Conservation (phyloP, 495 filamentous ascomycete genomes). For the Penicillium canescens region DNA sequence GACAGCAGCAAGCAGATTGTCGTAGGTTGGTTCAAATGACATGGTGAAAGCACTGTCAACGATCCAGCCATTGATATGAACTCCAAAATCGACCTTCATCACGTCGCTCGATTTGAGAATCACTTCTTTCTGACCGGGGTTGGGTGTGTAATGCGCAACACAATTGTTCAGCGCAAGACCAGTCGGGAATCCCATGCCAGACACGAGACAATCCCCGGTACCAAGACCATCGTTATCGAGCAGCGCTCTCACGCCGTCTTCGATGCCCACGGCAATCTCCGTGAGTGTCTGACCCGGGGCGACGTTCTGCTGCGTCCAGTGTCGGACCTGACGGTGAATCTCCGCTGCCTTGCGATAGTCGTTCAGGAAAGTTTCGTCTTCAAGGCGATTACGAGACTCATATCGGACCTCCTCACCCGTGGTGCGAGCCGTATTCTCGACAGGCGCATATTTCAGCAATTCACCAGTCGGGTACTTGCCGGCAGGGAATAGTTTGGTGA, state of each 20-base stretch:
- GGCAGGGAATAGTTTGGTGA: constrained; percentile 51
- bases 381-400: constrained; percentile 41
- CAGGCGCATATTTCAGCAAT: constrained; percentile 43
- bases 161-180: constrained; percentile 61
- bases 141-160: constrained; percentile 64
- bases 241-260: constrained; percentile 59
- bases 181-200: constrained; percentile 64
- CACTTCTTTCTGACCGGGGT: constrained; percentile 59
- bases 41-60: constrained; percentile 67
- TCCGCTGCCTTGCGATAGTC: constrained; percentile 64
- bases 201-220: constrained; percentile 56
- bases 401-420: constrained; percentile 61
- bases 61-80: constrained; percentile 65
- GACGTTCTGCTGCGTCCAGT: constrained; percentile 56
- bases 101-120: constrained; percentile 58
- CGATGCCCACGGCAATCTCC: constrained; percentile 61
- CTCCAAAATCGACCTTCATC: constrained; percentile 69
- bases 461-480: constrained; percentile 55
- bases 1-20: constrained; percentile 59
- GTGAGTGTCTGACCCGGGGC: constrained; percentile 58
- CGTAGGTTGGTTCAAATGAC: constrained; percentile 61
- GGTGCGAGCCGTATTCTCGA: constrained; percentile 57
- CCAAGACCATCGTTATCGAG: constrained; percentile 58
- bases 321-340: constrained; percentile 60
- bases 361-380: constrained; percentile 56